Percentiles rank a stretch among this genome's conserved stretches.
phyloP scores from a whole-genome alignment of 257 asterid species.

The Penstemon barbatus region DNA sequence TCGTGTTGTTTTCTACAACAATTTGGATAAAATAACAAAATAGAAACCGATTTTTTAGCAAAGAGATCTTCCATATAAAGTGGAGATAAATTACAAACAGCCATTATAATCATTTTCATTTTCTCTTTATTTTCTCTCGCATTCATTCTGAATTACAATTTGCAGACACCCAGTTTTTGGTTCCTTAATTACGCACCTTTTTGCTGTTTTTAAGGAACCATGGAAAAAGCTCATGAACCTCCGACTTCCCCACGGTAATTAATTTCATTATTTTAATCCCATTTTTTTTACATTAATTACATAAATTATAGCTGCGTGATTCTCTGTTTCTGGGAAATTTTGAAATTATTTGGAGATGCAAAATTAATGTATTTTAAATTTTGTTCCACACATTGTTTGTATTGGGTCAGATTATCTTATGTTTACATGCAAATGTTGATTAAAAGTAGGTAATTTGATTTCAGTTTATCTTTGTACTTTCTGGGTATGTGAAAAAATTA shows the following conservation, averaged over 20 bases:
- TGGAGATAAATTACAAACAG: constrained; percentile 20
- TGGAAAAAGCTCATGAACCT: constrained; percentile 49
- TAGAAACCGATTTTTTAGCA: constrained; percentile 40
- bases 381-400: constrained; percentile 10
- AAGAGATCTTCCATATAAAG: constrained; percentile 32
- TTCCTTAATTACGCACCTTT: constrained; percentile 9
- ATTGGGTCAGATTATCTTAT: background rate
- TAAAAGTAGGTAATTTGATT: background rate
- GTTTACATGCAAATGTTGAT: background rate
- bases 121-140: constrained; percentile 31
- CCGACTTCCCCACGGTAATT: constrained; percentile 50
- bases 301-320: background rate
- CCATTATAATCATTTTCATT: constrained; percentile 35
- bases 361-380: background rate
- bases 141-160: constrained; percentile 20
- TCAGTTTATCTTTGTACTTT: background rate
- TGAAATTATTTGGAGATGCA: background rate
- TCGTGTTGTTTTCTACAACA: background rate
- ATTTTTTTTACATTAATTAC: background rate
- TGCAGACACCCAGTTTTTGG: constrained; percentile 22
- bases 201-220: constrained; percentile 55
- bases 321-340: constrained; percentile 16
- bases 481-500: background rate
- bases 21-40: constrained; percentile 18
- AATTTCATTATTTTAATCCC: background rate